Base-by-base conservation (phyloP, 306 rosid species). In the Begonia peltatifolia region DNA sequence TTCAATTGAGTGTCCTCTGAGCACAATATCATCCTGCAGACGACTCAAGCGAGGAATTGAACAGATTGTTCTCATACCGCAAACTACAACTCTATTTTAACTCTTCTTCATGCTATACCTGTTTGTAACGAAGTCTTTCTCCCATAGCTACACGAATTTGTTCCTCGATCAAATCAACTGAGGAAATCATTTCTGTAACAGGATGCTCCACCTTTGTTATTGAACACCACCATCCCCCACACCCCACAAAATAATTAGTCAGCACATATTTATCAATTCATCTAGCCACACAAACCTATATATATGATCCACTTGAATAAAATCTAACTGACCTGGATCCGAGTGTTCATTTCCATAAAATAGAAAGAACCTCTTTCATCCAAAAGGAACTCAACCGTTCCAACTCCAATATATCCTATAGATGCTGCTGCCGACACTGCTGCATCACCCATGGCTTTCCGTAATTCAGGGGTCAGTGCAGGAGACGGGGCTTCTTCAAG, bases 321-420 rank as follows among this genome's bases (percentile, higher is more conserved):
- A 42, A 64, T 52, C 53, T 53, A 42, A 71, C 20, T 55, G 53
- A 90, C 99, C 99, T 90, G 99, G 69, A 86, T 85, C 55, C 95
- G 94, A 55, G 99, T 90, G 76, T 90, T 90, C 99, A 90, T 90
- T 81, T 90, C 99, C 99, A 90, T 86, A 75, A 90, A 90, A 87
- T 90, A 86, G 74, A 90, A 90, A 68, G 92, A 80, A 59, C 95
- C 99, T 63, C 99, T 86, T 79, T 90, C 99, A 49, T 90, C 99
- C 94, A 90, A 77, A 61, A 90, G 94, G 69, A 90, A 90, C 79
- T 90, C 95, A 46, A 90, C 54, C 2, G 95, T 90, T 68, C 99
- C 99, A 60, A 86, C 99, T 35, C 95, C 95, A 59, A 90, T 75
- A 58, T 90, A 90, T 69, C 95, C 99, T 18, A 90, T 90, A 50